Evolutionary conservation across 2,329 filamentous ascomycete genomes (phyloP), one percentile per base, ranked within the genome.

Genomic region (Aureobasidium sp.): DNA sequence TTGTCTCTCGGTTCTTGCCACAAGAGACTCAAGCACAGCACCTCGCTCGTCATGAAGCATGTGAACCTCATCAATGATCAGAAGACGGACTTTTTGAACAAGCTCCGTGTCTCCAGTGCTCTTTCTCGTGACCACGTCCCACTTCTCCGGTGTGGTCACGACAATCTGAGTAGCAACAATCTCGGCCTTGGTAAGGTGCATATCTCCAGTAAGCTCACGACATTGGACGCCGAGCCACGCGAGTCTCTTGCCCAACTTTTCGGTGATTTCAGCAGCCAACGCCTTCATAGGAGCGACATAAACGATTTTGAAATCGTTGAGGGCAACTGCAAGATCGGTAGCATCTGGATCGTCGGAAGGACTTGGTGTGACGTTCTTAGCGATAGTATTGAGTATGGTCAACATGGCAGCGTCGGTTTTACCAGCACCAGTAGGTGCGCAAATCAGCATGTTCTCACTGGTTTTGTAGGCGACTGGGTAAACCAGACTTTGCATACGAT

Each of bases 231-330:
- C 93, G 6, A 99, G 83, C 95, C 95, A 99, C 2, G 90, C 88
- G 4, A 99, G 83, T 29, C 93, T 87, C 73, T 91, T 96, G 51
- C 91, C 89, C 3, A 99, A 81, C 77, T 99, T 99, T 39, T 92
- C 90, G 0, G 94, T 97, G 44, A 99, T 89, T 76, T 99, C 94
- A 8, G 95, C 94, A 5, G 95, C 95, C 20, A 99, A 80, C 0
- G 94, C 95, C 75, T 99, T 99, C 95, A 99, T 99, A 0, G 94
- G 95, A 1, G 95, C 94, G 44, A 99, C 94, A 69, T 99, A 99
- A 62, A 99, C 91, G 68, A 99, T 93, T 76, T 99, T 97, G 82
- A 97, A 97, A 68, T 96, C 90, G 58, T 96, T 89, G 0, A 85
- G 78, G 63, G 88, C 82, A n/a, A 96, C 89, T 1, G 83, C 84